Evolutionary conservation across 345 rosid genomes (phyloP).

Genomic region (Aegle marmelos): DNA sequence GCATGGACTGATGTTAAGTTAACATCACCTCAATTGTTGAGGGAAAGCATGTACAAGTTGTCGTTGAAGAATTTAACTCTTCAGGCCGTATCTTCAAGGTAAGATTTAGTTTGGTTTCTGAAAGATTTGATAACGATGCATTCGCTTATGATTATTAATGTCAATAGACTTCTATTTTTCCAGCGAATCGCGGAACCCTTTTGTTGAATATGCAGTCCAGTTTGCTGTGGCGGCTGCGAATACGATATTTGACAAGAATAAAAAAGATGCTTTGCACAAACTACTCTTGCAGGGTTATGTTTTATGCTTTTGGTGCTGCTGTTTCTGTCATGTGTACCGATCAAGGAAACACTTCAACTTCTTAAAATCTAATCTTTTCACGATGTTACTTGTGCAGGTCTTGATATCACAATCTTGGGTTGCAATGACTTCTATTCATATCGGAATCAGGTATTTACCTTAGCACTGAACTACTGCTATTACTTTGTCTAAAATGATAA

Average conservation of each 20-base stretch:
- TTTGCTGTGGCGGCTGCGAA: conserved; percentile 84
- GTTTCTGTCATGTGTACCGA: neutral
- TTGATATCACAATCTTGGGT: conserved; percentile 86
- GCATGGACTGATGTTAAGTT: conserved; percentile 81
- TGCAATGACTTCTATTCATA: conserved; percentile 95
- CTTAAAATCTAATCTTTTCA: conserved; percentile 26
- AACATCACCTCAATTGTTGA: conserved; percentile 85
- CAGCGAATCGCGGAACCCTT: conserved; percentile 83
- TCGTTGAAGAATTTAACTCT: conserved; percentile 61
- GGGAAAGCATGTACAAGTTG: conserved; percentile 80
- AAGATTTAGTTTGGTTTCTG: conserved; percentile 25
- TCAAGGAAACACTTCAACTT: neutral
- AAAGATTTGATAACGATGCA: neutral
- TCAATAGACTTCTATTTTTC: conserved; percentile 5
- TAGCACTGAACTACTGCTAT: neutral
- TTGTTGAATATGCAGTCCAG: conserved; percentile 79
- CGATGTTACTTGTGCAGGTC: conserved; percentile 53
- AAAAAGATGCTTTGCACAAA: conserved; percentile 54
- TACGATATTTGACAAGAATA: conserved; percentile 45
- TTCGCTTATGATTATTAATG: neutral
- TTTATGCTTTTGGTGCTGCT: conserved; percentile 7
- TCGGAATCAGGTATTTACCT: conserved; percentile 65
- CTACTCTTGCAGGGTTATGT: conserved; percentile 74
- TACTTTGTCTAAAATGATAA: neutral
- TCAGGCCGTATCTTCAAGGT: conserved; percentile 66